Evolutionary conservation across 495 filamentous ascomycete species (phyloP).

Genomic region (Aspergillus taichungensis): DNA sequence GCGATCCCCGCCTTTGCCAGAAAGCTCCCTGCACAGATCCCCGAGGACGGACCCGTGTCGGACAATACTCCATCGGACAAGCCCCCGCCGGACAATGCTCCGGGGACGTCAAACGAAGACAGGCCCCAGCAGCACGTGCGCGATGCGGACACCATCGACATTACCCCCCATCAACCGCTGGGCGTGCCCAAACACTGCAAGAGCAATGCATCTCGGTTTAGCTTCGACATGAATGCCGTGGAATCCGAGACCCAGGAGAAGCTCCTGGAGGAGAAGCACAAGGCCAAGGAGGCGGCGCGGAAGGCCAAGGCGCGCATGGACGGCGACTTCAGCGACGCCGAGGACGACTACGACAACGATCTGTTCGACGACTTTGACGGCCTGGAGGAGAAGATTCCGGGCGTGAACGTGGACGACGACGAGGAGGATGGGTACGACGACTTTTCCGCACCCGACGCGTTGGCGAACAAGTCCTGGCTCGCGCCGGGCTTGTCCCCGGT

Average conservation of each 20-base stretch:
- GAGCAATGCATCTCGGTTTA: slow-evolving; percentile 82
- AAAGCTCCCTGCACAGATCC: slow-evolving; percentile 36
- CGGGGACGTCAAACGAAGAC: no score
- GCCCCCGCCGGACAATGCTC: neutral
- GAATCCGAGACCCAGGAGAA: slow-evolving; percentile 73
- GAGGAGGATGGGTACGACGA: slow-evolving; percentile 40
- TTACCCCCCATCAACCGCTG: slow-evolving; percentile 31
- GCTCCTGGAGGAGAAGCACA: slow-evolving; percentile 76
- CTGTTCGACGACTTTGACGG: slow-evolving; percentile 60
- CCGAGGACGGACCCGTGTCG: slow-evolving; percentile 15
- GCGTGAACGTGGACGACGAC: slow-evolving; percentile 60
- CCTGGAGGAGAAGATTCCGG: slow-evolving; percentile 68
- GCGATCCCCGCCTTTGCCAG: slow-evolving; percentile 44
- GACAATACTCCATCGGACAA: slow-evolving; percentile 7
- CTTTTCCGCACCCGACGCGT: slow-evolving; percentile 23
- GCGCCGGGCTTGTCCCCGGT: slow-evolving; percentile 29
- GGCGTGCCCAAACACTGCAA: slow-evolving; percentile 65
- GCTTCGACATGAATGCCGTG: slow-evolving; percentile 77
- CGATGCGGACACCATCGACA: slow-evolving; percentile 30
- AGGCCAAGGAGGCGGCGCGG: slow-evolving; percentile 52
- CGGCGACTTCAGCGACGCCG: slow-evolving; percentile 40
- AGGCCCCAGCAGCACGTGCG: slow-evolving; percentile 1
- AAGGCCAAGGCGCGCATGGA: slow-evolving; percentile 29
- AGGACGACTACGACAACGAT: slow-evolving; percentile 60
- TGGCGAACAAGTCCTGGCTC: slow-evolving; percentile 30